Conservation (phyloP, 1,139 yeast species). For the Candida albicans region DNA sequence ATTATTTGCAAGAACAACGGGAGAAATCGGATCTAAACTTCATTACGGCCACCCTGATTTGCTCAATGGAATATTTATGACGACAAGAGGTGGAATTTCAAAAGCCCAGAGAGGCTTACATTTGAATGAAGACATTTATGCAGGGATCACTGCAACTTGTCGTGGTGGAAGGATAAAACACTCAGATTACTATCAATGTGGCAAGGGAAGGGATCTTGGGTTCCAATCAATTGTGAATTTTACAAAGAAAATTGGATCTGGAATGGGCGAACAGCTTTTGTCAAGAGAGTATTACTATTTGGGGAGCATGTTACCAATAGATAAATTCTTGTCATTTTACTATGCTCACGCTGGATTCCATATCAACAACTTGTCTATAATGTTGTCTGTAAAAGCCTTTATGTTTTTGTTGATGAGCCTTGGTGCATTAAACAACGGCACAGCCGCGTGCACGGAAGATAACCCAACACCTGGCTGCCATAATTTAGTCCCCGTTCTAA, state of each 20-base stretch:
- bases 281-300: slow-evolving; percentile 82
- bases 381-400: slow-evolving; percentile 70
- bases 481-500: slow-evolving; percentile 68
- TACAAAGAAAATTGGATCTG: slow-evolving; percentile 88
- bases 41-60: slow-evolving; percentile 95
- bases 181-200: slow-evolving; percentile 87
- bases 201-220: slow-evolving; percentile 88
- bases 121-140: slow-evolving; percentile 86
- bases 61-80: slow-evolving; percentile 80
- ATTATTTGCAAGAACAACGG: slow-evolving; percentile 79
- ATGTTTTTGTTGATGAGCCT: slow-evolving; percentile 66
- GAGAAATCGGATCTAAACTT: slow-evolving; percentile 82
- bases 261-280: slow-evolving; percentile 90
- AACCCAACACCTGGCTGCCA: slow-evolving; percentile 72
- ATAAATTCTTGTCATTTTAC: slow-evolving; percentile 78
- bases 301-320: slow-evolving; percentile 78
- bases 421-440: slow-evolving; percentile 64
- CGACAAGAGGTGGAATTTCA: slow-evolving; percentile 87
- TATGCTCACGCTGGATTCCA: slow-evolving; percentile 95
- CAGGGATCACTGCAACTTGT: slow-evolving; percentile 81
- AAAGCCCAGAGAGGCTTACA: slow-evolving; percentile 87
- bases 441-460: slow-evolving; percentile 55
- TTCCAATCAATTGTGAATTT: slow-evolving; percentile 82
- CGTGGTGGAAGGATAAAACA: slow-evolving; percentile 88
- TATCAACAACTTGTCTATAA: slow-evolving; percentile 75